phyloP scores from a whole-genome alignment of 1,284 basidiomycete genomes.

The Peniophora sp. region DNA sequence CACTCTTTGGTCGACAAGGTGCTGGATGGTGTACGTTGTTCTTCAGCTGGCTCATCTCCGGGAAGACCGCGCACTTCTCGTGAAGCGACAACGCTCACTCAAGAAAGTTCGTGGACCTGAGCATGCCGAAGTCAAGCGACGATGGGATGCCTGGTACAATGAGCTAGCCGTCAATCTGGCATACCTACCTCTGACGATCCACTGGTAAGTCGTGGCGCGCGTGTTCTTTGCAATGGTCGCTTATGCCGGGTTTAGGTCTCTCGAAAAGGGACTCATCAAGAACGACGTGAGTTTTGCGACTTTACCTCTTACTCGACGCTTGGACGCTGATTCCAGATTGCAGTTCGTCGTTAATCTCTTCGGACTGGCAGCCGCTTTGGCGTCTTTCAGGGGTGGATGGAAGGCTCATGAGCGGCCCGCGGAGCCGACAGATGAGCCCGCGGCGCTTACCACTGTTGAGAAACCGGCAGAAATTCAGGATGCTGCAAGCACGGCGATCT shows the following conservation, averaged over 20 bases:
- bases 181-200: constrained; percentile 75
- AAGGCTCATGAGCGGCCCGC: constrained; percentile 55
- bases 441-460: neutral
- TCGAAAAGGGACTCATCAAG: constrained; percentile 56
- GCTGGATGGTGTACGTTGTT: constrained; percentile 69
- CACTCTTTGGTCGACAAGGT: constrained; percentile 63
- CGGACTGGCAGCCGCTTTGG: constrained; percentile 53
- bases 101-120: constrained; percentile 47
- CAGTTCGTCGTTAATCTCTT: constrained; percentile 59
- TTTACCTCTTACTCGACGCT: too few species aligned
- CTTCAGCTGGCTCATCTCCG: constrained; percentile 66
- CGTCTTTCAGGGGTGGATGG: constrained; percentile 69
- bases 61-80: constrained; percentile 57
- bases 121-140: constrained; percentile 45
- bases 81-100: constrained; percentile 44
- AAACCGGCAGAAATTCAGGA: neutral
- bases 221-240: neutral
- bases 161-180: constrained; percentile 69
- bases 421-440: neutral
- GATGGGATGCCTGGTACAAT: constrained; percentile 66
- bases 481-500: neutral
- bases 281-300: constrained; percentile 41
- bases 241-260: constrained; percentile 41
- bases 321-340: too few species aligned
- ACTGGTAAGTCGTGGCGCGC: constrained; percentile 53